Evolutionary conservation across 2,329 filamentous ascomycete genomes (phyloP).

Genomic region (Fulvia fulva): DNA sequence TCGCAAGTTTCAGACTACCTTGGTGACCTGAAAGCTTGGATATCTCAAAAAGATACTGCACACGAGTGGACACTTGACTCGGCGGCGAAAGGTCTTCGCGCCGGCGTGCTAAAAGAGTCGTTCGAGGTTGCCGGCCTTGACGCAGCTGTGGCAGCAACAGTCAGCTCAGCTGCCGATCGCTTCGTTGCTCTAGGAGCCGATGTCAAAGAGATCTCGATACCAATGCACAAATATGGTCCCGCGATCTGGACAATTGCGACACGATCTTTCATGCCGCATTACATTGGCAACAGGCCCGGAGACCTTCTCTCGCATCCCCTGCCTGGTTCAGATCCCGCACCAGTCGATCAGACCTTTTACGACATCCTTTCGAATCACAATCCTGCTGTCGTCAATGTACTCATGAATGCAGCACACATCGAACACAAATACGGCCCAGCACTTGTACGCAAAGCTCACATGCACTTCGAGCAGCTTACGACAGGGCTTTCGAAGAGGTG

Average conservation of each 20-base stretch:
- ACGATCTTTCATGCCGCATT: slow-evolving; percentile 30
- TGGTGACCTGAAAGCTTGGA: slow-evolving; percentile 27
- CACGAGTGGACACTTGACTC: slow-evolving; percentile 30
- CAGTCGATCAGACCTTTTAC: slow-evolving; percentile 40
- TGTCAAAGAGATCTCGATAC: slow-evolving; percentile 45
- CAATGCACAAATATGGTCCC: slow-evolving; percentile 45
- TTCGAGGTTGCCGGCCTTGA: slow-evolving; percentile 40
- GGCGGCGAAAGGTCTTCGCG: slow-evolving; percentile 39
- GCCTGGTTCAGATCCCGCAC: slow-evolving; percentile 29
- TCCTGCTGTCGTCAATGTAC: slow-evolving; percentile 44
- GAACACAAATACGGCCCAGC: slow-evolving; percentile 29
- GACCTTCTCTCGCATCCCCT: slow-evolving; percentile 31
- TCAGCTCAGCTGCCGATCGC: slow-evolving; percentile 37
- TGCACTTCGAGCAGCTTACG: slow-evolving; percentile 48
- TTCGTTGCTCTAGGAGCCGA: slow-evolving; percentile 42
- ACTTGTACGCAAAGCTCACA: slow-evolving; percentile 45
- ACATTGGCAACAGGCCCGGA: slow-evolving; percentile 29
- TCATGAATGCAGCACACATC: slow-evolving; percentile 39
- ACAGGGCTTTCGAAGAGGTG: slow-evolving; percentile 40
- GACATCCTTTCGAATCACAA: slow-evolving; percentile 43
- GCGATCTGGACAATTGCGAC: slow-evolving; percentile 47
- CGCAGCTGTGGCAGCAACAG: slow-evolving; percentile 36
- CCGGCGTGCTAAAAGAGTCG: slow-evolving; percentile 47
- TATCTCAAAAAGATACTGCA: slow-evolving; percentile 21
- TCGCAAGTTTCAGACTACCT: slow-evolving; percentile 37